These are phyloP conservation scores for Houttuynia cordata DNA, from an alignment of 164 flowering plant genomes.

Conservation along the genomic window DNA sequence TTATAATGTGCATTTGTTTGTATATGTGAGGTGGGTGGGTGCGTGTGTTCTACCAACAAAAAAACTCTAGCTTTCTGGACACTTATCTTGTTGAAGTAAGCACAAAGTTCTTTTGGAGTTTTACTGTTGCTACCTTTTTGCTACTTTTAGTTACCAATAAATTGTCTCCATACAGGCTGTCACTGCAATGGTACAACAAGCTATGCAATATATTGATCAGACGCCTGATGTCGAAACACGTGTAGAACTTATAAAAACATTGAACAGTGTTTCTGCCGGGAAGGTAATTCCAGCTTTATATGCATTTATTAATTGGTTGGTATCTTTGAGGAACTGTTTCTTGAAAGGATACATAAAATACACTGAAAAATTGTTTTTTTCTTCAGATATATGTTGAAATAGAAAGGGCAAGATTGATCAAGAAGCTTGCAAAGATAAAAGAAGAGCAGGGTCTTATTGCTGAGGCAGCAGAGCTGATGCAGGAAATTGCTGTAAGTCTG, in stretches of 20 bases:
- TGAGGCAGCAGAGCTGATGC: slow-evolving; percentile 98
- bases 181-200: slow-evolving; percentile 94
- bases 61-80: too few relatives aligned
- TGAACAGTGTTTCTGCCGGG: slow-evolving; percentile 89
- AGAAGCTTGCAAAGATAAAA: slow-evolving; percentile 86
- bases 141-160: background rate
- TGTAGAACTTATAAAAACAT: slow-evolving; percentile 78
- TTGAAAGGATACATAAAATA: too few relatives aligned
- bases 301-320: background rate
- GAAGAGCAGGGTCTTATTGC: slow-evolving; percentile 92
- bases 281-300: slow-evolving; percentile 35
- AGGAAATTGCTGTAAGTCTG: slow-evolving; percentile 76
- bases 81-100: background rate
- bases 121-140: background rate
- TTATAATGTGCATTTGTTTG: too few relatives aligned
- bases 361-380: background rate
- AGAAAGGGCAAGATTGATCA: slow-evolving; percentile 79
- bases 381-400: slow-evolving; percentile 87
- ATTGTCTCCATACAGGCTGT: slow-evolving; percentile 45
- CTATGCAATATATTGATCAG: slow-evolving; percentile 88
- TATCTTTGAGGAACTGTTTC: too few relatives aligned
- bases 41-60: background rate
- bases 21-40: too few relatives aligned
- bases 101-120: background rate
- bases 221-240: slow-evolving; percentile 87